Evolutionary conservation across 208 protist species (phyloP).

Genomic region (Crithidia brevicula): DNA sequence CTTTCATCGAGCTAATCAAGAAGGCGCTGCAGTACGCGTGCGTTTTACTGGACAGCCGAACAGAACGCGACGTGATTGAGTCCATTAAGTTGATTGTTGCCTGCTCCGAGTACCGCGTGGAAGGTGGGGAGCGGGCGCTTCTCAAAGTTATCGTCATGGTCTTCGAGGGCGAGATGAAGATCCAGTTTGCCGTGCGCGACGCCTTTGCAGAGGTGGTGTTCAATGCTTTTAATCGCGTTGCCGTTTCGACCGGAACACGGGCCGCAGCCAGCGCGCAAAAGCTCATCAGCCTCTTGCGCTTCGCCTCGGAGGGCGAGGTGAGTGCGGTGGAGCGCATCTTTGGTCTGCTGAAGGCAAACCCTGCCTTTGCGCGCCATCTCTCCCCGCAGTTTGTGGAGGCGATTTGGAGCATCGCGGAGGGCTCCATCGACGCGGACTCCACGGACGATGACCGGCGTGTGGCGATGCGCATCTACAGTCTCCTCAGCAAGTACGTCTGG

Average conservation of each 20-base stretch:
- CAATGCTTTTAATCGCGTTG: conserved; percentile 60
- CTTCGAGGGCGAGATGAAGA: conserved; percentile 88
- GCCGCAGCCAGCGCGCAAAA: conserved; percentile 80
- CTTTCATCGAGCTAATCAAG: conserved; percentile 72
- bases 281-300: conserved; percentile 67
- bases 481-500: conserved; percentile 78
- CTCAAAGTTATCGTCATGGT: conserved; percentile 86
- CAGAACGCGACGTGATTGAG: conserved; percentile 87
- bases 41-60: conserved; percentile 80
- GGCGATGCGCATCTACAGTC: conserved; percentile 89
- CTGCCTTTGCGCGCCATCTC: conserved; percentile 57
- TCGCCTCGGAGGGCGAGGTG: conserved; percentile 84
- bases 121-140: conserved; percentile 67
- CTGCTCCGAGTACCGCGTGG: conserved; percentile 78
- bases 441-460: conserved; percentile 68
- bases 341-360: conserved; percentile 64
- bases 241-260: conserved; percentile 56
- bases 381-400: conserved; percentile 84
- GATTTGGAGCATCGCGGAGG: conserved; percentile 86
- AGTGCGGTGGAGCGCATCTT: conserved; percentile 88
- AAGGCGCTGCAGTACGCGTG: conserved; percentile 69
- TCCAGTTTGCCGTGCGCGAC: conserved; percentile 89
- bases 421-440: conserved; percentile 60
- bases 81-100: conserved; percentile 87
- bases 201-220: conserved; percentile 90